phyloP scores from a whole-genome alignment of 208 protist species.

The Leishmania braziliensis region DNA sequence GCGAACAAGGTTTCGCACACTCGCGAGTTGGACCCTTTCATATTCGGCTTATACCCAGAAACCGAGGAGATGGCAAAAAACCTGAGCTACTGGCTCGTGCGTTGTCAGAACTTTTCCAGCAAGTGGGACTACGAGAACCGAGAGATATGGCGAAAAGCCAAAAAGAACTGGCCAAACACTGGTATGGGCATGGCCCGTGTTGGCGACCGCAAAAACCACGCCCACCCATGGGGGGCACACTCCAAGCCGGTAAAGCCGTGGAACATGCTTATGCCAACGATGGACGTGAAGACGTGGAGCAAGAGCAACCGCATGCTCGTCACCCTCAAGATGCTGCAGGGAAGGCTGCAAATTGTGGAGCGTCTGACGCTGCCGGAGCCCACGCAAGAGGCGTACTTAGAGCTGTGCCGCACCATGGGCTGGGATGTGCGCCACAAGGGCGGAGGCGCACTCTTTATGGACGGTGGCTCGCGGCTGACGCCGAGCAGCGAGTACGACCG shows the following conservation, averaged over 20 bases:
- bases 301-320: slow-evolving; percentile 88
- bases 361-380: slow-evolving; percentile 77
- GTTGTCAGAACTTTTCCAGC: slow-evolving; percentile 88
- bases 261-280: slow-evolving; percentile 92
- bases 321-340: slow-evolving; percentile 90
- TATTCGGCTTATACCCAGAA: slow-evolving; percentile 90
- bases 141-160: slow-evolving; percentile 89
- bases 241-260: slow-evolving; percentile 86
- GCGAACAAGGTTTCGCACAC: slow-evolving; percentile 83
- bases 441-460: slow-evolving; percentile 91
- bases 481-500: slow-evolving; percentile 87
- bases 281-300: slow-evolving; percentile 88
- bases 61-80: slow-evolving; percentile 76
- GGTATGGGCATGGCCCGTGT: slow-evolving; percentile 90
- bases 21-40: slow-evolving; percentile 89
- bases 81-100: slow-evolving; percentile 86
- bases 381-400: slow-evolving; percentile 78
- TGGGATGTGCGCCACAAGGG: slow-evolving; percentile 92
- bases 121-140: slow-evolving; percentile 90
- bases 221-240: slow-evolving; percentile 79
- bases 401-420: slow-evolving; percentile 80
- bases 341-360: slow-evolving; percentile 87
- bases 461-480: slow-evolving; percentile 87
- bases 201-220: slow-evolving; percentile 83
- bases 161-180: slow-evolving; percentile 94